A percentile compares a stretch with the other conserved stretches of the same genome.
Conservation (phyloP, 2,329 filamentous ascomycete genomes). For the Aciculosporium take region DNA sequence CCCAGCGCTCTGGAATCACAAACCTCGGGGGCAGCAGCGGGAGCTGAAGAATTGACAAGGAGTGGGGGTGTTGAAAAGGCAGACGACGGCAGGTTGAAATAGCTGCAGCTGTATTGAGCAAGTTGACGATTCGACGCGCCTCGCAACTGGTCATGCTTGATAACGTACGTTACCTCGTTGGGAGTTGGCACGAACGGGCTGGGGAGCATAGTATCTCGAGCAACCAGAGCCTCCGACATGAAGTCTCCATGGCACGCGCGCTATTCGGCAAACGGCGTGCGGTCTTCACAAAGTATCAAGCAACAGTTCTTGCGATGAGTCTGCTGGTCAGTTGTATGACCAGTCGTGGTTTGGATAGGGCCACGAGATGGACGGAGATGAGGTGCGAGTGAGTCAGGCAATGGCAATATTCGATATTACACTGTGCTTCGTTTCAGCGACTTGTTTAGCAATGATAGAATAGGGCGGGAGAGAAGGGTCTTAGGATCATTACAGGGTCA, state of each 20-base stretch:
- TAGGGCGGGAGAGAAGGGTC: not conserved
- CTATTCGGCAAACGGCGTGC: not conserved
- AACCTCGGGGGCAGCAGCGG: not conserved
- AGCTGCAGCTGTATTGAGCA: conserved; percentile 11
- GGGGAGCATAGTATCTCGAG: conserved; percentile 1
- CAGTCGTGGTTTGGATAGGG: not conserved
- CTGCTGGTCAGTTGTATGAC: not conserved
- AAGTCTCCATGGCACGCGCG: not conserved
- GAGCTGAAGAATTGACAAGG: conserved; percentile 7
- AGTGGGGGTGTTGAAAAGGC: conserved; percentile 8
- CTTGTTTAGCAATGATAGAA: not conserved
- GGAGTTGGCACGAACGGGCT: not conserved
- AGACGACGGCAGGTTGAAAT: conserved; percentile 17
- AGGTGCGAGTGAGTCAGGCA: not conserved
- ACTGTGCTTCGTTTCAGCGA: not conserved
- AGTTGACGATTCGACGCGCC: not conserved
- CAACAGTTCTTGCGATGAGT: no score
- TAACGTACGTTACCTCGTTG: conserved; percentile 14
- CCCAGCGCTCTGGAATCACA: not conserved
- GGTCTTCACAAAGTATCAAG: not conserved
- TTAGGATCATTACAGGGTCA: not conserved
- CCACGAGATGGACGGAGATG: not conserved
- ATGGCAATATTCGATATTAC: not conserved
- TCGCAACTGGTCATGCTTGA: not conserved
- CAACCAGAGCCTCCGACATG: conserved; percentile 10